Percentiles rank a stretch among this genome's conserved stretches.
These are phyloP conservation scores for Verticillium zaregamsianum DNA, from an alignment of 2,329 filamentous ascomycete species.

Conservation along the genomic window DNA sequence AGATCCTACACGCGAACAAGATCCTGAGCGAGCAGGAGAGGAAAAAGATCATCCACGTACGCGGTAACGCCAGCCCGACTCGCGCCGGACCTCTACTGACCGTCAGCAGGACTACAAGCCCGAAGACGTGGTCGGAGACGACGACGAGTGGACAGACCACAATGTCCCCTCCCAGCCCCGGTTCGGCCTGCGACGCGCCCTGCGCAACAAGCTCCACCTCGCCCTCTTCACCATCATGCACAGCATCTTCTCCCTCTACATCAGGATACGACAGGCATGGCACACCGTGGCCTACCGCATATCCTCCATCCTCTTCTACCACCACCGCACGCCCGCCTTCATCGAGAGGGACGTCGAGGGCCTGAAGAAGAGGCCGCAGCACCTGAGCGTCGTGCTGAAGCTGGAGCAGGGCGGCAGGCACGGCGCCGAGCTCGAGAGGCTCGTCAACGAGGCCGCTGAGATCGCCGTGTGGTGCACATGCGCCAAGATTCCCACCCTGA, in stretches of 20 bases:
- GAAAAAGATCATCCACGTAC: slow-evolving; percentile 30
- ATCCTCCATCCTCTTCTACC: slow-evolving; percentile 83
- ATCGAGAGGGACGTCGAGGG: slow-evolving; percentile 81
- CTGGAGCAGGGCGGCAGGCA: slow-evolving; percentile 66
- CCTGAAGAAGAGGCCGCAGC: slow-evolving; percentile 71
- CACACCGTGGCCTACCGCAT: slow-evolving; percentile 74
- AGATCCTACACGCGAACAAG: slow-evolving; percentile 28
- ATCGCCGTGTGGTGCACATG: slow-evolving; percentile 90
- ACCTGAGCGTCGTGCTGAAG: slow-evolving; percentile 82
- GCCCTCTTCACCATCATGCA: slow-evolving; percentile 69
- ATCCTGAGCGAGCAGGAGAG: slow-evolving; percentile 31
- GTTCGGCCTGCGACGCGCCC: slow-evolving; percentile 57
- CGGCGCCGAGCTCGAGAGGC: slow-evolving; percentile 70
- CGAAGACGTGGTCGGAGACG: slow-evolving; percentile 1
- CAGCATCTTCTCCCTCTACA: slow-evolving; percentile 81
- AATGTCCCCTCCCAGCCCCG: slow-evolving; percentile 30
- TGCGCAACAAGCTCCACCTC: slow-evolving; percentile 59
- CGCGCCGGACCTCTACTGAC: slow-evolving; percentile 3
- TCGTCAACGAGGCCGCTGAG: slow-evolving; percentile 89
- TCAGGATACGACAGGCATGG: slow-evolving; percentile 75
- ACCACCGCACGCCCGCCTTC: slow-evolving; percentile 90
- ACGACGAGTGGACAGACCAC: slow-evolving; percentile 9
- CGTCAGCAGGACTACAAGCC: slow-evolving; percentile 22
- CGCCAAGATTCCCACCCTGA: slow-evolving; percentile 81
- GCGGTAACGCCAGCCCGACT: slow-evolving; percentile 1